Evolutionary conservation across 1,139 yeast genomes (phyloP), one percentile per base, ranked within the genome.

Genomic region (Suzukiozyma palmioleophila): DNA sequence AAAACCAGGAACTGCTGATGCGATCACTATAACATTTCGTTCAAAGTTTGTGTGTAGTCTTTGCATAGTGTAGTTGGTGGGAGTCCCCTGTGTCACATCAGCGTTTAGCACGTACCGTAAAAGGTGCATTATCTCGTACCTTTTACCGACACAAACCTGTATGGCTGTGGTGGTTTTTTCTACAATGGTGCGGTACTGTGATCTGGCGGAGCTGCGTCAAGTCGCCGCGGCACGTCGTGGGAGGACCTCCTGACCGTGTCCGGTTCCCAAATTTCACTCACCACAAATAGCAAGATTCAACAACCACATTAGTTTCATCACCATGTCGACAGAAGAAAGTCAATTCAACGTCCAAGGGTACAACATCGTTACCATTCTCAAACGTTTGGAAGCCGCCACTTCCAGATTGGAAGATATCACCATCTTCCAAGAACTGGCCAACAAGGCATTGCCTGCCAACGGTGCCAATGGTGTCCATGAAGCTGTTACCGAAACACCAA

Each of bases 341-440:
- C 76, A 72, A 54, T 75, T 77, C 57, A 77, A 78, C 51, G 77
- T 82, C 33, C 92, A 84, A 53, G 92, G 94, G 16, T 85, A 83
- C 66, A 87, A 85, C 58, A 73, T 87, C 45, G 86, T 84, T 35
- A 87, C 94, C 43, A 74, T 87, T 42, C 76, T 87, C 64, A 87
- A 87, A 56, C 67, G 96, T 48, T 75, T 89, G 53, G 97, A 89
- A 62, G 92, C 95, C 13, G 97, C 97, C 31, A 88, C 97, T 11
- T 84, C 96, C 11, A 78, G 97, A 39, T 77, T 89, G 53, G 97
- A 89, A 56, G 96, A 89, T 60, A 80, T 89, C 41, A 85, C 95
- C 18, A 76, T 85, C 42, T 82, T 77, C 57, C 96, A 86, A 57
- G 86, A 83, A 47, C 82, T 76, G 36, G 55, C 60, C 27, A 52